These are phyloP conservation scores for Thoreauomyces humboldtii DNA, from an alignment of 192 early-diverging fungal genomes.

Conservation along the genomic window DNA sequence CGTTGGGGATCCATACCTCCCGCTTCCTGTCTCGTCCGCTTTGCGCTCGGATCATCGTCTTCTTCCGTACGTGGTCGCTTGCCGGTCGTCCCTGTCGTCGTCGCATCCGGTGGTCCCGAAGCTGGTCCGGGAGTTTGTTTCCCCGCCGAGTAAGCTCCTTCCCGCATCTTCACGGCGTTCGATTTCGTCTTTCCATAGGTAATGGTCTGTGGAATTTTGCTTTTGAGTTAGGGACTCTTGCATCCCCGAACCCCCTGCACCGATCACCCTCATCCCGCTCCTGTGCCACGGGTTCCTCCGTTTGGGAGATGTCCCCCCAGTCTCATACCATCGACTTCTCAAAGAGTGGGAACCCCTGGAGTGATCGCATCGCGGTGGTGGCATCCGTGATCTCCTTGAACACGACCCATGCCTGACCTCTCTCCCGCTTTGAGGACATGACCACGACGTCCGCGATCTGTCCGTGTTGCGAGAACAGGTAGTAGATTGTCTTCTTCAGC, in stretches of 20 bases:
- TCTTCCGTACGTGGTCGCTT: too few species aligned
- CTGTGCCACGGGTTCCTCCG: background rate
- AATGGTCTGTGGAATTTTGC: constrained; percentile 60
- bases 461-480: constrained; percentile 85
- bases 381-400: constrained; percentile 82
- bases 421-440: constrained; percentile 73
- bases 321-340: constrained; percentile 75
- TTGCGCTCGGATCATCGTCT: too few species aligned
- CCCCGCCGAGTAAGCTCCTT: constrained; percentile 51
- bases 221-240: too few species aligned
- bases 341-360: constrained; percentile 88
- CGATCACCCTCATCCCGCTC: too few species aligned
- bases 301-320: too few species aligned
- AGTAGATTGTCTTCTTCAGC: constrained; percentile 68
- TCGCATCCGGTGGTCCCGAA: too few species aligned
- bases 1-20: too few species aligned
- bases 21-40: too few species aligned
- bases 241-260: too few species aligned
- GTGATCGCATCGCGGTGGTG: constrained; percentile 78
- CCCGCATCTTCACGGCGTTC: constrained; percentile 66
- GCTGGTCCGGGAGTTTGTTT: constrained; percentile 1
- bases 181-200: constrained; percentile 76
- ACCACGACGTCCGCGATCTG: constrained; percentile 85
- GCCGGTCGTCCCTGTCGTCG: too few species aligned
- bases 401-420: constrained; percentile 93